Evolutionary conservation across 257 asterid genomes (phyloP), one percentile per base, ranked within the genome.

Genomic region (Paraleonurus japonicus): DNA sequence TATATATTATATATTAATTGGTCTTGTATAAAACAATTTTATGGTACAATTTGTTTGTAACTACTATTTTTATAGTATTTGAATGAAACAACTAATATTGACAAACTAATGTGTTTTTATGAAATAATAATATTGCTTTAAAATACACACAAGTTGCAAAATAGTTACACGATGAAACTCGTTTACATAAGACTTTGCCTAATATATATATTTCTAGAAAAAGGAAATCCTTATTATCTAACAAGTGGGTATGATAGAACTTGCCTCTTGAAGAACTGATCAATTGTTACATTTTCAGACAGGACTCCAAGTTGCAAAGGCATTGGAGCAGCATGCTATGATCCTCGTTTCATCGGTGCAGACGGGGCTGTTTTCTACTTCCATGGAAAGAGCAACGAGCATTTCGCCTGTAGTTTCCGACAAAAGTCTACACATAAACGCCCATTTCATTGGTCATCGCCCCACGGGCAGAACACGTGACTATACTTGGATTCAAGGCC

Each of bases 281-380:
- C 7, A 16, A 32, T 33, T 26, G 9, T 39, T 23, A 17, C 20
- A n/a, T 47, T 11, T 67, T 19, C 75, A 89, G 96, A 73, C 32
- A 67, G 78, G 74, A 84, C 54, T 66, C 90, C 92, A 0, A 85
- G 72, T 26, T 87, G 95, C 86, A 82, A 81, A 0, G 87, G 89
- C 3, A 69, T 45, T 1, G 92, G 96, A 24, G 87, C 96, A 30
- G 92, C 94, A 27, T 89, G 96, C 80, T 65, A 27, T 4, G 96
- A 89, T 54, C 95, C 92, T 2, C 90, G 96, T 35, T 82, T 89
- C 79, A 80, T 89, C 12, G 95, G 95, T 4, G 89, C 78, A 43
- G 95, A 89, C 7, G 96, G 96, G 5, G 48, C 71, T 0, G 90
- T 89, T 7, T 87, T 89, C 85, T 89, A 82, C 84, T 87, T 87